Percentiles rank a stretch among this genome's conserved stretches.
Conservation (phyloP, 208 protist genomes). For the Wallacemonas sp. region DNA sequence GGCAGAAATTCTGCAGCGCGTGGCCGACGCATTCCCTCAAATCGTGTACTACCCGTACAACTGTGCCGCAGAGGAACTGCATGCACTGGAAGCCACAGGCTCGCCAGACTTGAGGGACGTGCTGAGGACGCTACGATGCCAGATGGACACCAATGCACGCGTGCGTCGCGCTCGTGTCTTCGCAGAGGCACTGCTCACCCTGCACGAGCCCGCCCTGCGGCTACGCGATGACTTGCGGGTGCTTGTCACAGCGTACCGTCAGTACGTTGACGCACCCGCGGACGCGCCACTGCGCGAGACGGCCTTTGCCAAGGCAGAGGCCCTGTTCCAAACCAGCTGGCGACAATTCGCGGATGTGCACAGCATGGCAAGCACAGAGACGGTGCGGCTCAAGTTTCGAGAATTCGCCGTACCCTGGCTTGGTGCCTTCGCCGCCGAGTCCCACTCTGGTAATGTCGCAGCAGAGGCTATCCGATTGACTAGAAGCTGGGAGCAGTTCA, state of each 20-base stretch:
- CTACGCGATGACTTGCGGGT: neutral
- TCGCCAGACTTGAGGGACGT: neutral
- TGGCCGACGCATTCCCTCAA: constrained; percentile 67
- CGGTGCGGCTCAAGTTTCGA: neutral
- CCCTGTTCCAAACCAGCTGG: neutral
- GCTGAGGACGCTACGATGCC: constrained; percentile 6
- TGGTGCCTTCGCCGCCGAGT: neutral
- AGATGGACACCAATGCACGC: neutral
- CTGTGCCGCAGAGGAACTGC: constrained; percentile 56
- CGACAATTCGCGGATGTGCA: neutral
- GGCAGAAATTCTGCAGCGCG: constrained; percentile 34
- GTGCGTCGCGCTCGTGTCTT: constrained; percentile 5
- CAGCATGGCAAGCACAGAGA: neutral
- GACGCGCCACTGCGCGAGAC: neutral
- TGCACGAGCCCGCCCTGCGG: neutral
- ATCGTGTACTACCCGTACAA: constrained; percentile 75
- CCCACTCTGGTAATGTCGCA: neutral
- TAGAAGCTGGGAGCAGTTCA: constrained; percentile 2
- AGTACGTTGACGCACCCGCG: neutral
- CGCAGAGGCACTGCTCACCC: neutral
- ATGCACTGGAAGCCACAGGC: neutral
- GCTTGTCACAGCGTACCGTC: neutral
- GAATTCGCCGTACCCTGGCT: neutral
- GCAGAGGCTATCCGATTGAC: neutral
- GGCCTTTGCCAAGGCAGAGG: neutral